These are phyloP conservation scores for Plicaturopsis crispa DNA, from an alignment of 768 basidiomycete genomes.

Conservation along the genomic window DNA sequence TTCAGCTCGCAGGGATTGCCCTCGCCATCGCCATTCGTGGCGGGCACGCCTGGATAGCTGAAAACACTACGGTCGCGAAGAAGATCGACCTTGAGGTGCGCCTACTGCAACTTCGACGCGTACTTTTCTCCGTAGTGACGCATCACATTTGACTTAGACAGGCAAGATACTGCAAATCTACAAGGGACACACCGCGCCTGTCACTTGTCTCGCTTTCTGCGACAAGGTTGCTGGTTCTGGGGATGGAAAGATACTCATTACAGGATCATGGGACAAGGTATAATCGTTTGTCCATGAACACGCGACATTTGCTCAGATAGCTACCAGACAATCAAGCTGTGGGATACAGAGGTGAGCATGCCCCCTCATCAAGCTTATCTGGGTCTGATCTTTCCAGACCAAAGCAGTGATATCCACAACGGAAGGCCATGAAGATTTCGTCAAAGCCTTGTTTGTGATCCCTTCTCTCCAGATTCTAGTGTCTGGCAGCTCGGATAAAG, in stretches of 20 bases:
- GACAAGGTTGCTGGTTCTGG: conserved; percentile 30
- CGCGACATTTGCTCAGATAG: background rate
- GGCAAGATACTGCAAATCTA: conserved; percentile 72
- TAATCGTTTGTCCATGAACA: conserved; percentile 3
- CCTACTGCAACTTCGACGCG: background rate
- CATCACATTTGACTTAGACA: conserved; percentile 39
- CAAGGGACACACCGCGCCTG: conserved; percentile 84
- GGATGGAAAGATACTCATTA: conserved; percentile 56
- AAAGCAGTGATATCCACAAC: conserved; percentile 65
- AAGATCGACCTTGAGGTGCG: conserved; percentile 73
- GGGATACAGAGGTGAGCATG: conserved; percentile 65
- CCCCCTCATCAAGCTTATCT: conserved; percentile 2
- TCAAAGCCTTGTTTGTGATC: conserved; percentile 76
- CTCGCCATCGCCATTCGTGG: conserved; percentile 61
- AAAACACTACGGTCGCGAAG: conserved; percentile 70
- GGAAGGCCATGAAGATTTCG: conserved; percentile 80
- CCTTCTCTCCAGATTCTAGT: conserved; percentile 60
- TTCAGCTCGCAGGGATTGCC: conserved; percentile 69
- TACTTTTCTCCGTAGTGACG: conserved; percentile 1
- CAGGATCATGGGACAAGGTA: conserved; percentile 93
- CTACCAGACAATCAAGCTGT: conserved; percentile 74
- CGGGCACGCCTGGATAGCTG: conserved; percentile 78
- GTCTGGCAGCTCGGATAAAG: conserved; percentile 88
- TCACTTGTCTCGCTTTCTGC: conserved; percentile 73
- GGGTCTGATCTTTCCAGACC: conserved; percentile 36